Evolutionary conservation across 2,329 filamentous ascomycete species (phyloP).

Genomic region (Fusarium sambucinum): DNA sequence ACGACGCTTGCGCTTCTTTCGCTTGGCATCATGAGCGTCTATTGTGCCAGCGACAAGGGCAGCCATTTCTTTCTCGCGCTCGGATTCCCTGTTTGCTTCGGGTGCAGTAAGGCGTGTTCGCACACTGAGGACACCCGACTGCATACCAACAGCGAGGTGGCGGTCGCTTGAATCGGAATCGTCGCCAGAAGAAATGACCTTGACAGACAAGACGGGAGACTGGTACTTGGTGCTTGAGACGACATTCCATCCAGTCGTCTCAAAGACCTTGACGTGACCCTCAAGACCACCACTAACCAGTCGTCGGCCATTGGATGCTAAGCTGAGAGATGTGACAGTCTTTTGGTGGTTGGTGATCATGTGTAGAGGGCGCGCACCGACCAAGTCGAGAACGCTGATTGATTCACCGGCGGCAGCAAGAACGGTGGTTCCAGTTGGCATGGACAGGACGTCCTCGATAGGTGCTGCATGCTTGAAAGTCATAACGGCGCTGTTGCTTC

Average conservation of each 20-base stretch:
- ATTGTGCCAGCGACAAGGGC: constrained; percentile 82
- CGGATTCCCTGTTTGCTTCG: constrained; percentile 80
- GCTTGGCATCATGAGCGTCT: constrained; percentile 79
- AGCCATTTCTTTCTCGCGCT: constrained; percentile 86
- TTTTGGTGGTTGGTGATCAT: constrained; percentile 96
- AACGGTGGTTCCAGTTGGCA: constrained; percentile 87
- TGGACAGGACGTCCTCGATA: constrained; percentile 87
- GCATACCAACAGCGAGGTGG: constrained; percentile 94
- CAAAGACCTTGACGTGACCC: constrained; percentile 96
- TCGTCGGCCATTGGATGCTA: constrained; percentile 83
- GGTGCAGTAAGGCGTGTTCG: constrained; percentile 88
- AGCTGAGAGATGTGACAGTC: constrained; percentile 88
- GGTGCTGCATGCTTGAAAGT: constrained; percentile 94
- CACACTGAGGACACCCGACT: constrained; percentile 90
- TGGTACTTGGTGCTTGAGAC: constrained; percentile 96
- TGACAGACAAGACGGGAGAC: constrained; percentile 86
- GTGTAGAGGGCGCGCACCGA: constrained; percentile 88
- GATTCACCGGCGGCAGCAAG: constrained; percentile 86
- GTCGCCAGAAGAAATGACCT: constrained; percentile 69
- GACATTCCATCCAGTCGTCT: constrained; percentile 94
- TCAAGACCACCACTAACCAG: constrained; percentile 91
- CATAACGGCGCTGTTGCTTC: constrained; percentile 77
- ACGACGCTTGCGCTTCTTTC: constrained; percentile 74
- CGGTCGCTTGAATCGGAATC: constrained; percentile 76
- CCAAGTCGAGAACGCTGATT: constrained; percentile 91